phyloP scores from a whole-genome alignment of 2,329 filamentous ascomycete genomes.

The Cadophora gregata region DNA sequence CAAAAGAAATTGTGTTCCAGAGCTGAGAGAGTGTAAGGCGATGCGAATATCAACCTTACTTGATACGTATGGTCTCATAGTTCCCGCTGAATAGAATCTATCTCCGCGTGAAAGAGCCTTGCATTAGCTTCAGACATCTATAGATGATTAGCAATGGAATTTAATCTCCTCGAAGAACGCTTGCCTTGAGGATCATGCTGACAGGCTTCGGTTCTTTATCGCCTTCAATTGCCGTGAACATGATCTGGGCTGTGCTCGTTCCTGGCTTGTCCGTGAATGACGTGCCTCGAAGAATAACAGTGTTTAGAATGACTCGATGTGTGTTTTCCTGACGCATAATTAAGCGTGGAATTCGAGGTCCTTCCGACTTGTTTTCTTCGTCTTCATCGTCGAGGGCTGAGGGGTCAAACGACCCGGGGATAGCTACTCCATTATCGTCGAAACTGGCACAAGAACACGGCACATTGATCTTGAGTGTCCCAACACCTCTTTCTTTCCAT shows the following conservation, averaged over 20 bases:
- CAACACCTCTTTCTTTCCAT: conserved; percentile 90
- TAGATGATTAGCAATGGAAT: conserved; percentile 24
- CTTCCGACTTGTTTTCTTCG: conserved; percentile 41
- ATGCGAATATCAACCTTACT: neutral
- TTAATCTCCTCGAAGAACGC: conserved; percentile 35
- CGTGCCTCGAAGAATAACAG: conserved; percentile 78
- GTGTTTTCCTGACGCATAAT: conserved; percentile 93
- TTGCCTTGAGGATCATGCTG: conserved; percentile 66
- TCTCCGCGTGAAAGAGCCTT: conserved; percentile 43
- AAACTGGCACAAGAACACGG: conserved; percentile 62
- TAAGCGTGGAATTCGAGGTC: conserved; percentile 65
- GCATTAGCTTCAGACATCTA: conserved; percentile 45
- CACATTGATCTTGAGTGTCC: conserved; percentile 84
- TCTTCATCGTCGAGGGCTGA: conserved; percentile 59
- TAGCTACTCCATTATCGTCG: conserved; percentile 56
- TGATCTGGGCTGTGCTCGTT: conserved; percentile 58
- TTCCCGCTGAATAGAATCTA: conserved; percentile 45
- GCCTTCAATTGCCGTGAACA: conserved; percentile 69
- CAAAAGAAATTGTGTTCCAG: conserved; percentile 31
- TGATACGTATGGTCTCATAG: conserved; percentile 29
- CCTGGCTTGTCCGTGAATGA: conserved; percentile 78
- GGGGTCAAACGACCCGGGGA: conserved; percentile 61
- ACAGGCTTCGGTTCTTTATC: conserved; percentile 59
- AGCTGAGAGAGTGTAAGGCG: neutral
- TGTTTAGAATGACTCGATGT: conserved; percentile 85